These are phyloP conservation scores for Stagonosporopsis rhizophila DNA, from an alignment of 2,329 filamentous ascomycete species.

Conservation along the genomic window DNA sequence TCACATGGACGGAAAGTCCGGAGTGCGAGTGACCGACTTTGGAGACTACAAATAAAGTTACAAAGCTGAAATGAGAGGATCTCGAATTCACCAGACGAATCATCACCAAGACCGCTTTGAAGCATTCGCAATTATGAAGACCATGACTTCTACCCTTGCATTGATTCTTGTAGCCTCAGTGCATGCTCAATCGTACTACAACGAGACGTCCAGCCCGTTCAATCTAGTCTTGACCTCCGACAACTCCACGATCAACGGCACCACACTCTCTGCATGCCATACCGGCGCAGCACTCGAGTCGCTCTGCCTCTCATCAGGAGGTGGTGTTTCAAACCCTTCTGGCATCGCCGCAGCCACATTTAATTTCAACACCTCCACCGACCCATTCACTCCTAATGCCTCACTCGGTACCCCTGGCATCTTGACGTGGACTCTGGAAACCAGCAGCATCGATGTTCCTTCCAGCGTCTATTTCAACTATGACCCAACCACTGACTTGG, in stretches of 20 bases:
- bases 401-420: slow-evolving; percentile 37
- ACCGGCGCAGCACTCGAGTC: slow-evolving; percentile 58
- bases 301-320: slow-evolving; percentile 49
- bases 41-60: not conserved
- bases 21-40: not conserved
- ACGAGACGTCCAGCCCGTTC: slow-evolving; percentile 55
- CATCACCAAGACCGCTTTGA: slow-evolving; percentile 4
- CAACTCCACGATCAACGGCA: slow-evolving; percentile 49
- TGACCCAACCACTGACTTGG: slow-evolving; percentile 52
- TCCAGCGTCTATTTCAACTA: slow-evolving; percentile 48
- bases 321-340: slow-evolving; percentile 27
- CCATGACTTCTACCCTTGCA: slow-evolving; percentile 20
- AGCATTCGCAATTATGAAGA: slow-evolving; percentile 29
- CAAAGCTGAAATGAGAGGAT: not conserved
- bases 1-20: not conserved
- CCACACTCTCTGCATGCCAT: slow-evolving; percentile 54
- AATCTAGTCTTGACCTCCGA: slow-evolving; percentile 50
- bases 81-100: not conserved
- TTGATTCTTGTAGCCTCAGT: slow-evolving; percentile 36
- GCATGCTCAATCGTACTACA: slow-evolving; percentile 42
- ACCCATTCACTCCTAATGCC: slow-evolving; percentile 18
- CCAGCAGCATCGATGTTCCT: slow-evolving; percentile 42
- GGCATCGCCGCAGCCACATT: slow-evolving; percentile 32
- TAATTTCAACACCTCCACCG: slow-evolving; percentile 46
- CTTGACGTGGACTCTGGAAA: slow-evolving; percentile 54